Base-by-base conservation (phyloP, 169 alveolate genomes). In the Plasmodium fragile region DNA sequence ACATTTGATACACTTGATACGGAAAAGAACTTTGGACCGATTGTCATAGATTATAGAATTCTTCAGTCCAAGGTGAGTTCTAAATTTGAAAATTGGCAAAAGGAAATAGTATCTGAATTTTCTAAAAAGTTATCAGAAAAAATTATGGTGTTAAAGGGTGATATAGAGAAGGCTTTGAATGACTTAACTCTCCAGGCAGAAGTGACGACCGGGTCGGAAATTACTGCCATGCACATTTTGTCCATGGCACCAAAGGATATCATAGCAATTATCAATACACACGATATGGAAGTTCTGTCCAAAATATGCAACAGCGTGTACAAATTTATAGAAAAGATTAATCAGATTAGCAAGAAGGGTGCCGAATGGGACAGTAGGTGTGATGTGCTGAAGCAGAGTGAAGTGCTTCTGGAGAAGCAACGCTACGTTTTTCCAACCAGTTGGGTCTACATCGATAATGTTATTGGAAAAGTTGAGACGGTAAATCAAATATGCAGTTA, bases 31-130 rank as follows among this genome's bases (percentile, higher is more conserved):
- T 98, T 98, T 79, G 99, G 99, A 10, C 99, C 99, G 6, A 96
- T 98, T 13, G 96, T 97, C 1, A 97, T 98, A 6, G 99, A 98
- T 95, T 98, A 98, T 94, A 96, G 97, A 30, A 97, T 97, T 45
- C 98, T 98, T 2, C 98, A 97, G 92, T 90, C 96, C 2, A 95
- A 95, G 72, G 94, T 95, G 36, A 85, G 92, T 92, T 97, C 97
- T 75, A 98, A 98, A 92, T 99, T 98, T 95, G 99, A 99, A 91
- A 95, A 94, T 39, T 98, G 99, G 99, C 99, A 98, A 89, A 97
- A 98, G 55, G 99, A 98, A 81, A 97, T 99, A 25, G 96, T 99
- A 77, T 97, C 97, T 55, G 98, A 97, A 65, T 98, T 98, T 83
- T 99, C 99, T 7, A 96, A 94, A 83, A 97, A 97, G 92, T 97